Percentiles rank a stretch among this genome's conserved stretches.
Evolutionary conservation across 1,284 basidiomycete species (phyloP).

Genomic region (Naganishia sp.): DNA sequence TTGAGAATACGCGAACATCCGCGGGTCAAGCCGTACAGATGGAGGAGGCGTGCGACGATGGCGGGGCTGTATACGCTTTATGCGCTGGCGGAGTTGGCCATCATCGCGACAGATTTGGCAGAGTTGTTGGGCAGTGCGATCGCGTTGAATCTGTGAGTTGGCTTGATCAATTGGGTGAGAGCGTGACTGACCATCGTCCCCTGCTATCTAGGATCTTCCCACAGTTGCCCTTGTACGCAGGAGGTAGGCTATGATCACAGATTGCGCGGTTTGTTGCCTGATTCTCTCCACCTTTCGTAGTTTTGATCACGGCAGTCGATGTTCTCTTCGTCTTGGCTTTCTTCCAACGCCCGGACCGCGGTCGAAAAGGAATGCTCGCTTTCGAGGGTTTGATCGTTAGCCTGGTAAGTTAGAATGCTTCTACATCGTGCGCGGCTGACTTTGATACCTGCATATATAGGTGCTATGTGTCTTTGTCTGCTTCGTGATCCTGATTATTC

Average conservation of each 20-base stretch:
- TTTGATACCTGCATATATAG: constrained; percentile 51
- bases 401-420: constrained; percentile 53
- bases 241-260: constrained; percentile 40
- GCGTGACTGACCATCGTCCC: not conserved
- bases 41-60: constrained; percentile 39
- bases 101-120: constrained; percentile 65
- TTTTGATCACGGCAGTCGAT: constrained; percentile 79
- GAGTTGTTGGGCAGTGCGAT: constrained; percentile 77
- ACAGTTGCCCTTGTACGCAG: constrained; percentile 71
- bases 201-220: constrained; percentile 67
- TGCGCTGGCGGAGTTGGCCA: constrained; percentile 70
- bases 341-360: constrained; percentile 46
- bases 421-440: not conserved
- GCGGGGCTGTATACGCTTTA: constrained; percentile 57
- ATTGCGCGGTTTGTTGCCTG: not conserved
- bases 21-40: constrained; percentile 39
- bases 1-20: constrained; percentile 60
- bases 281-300: constrained; percentile 41
- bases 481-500: constrained; percentile 76
- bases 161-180: not conserved
- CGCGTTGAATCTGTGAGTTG: constrained; percentile 65
- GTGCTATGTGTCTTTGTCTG: constrained; percentile 77
- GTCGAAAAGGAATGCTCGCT: constrained; percentile 54
- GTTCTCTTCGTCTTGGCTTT: constrained; percentile 64
- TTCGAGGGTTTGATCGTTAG: constrained; percentile 74